Evolutionary conservation across 768 basidiomycete genomes (phyloP), one percentile per base, ranked within the genome.

Genomic region (Suillus alpinus): DNA sequence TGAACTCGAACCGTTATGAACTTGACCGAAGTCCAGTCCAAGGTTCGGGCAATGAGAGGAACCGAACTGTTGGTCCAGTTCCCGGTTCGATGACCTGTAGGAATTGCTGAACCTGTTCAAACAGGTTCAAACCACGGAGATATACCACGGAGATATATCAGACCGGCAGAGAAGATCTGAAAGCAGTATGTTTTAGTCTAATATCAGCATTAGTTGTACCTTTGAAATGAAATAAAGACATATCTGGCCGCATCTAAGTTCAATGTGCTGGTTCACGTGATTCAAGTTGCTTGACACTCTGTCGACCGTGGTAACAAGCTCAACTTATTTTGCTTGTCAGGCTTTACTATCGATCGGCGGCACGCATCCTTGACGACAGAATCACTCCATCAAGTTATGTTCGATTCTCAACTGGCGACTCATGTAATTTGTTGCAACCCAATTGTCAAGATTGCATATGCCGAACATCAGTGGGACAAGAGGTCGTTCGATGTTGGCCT

Each of bases 391-490:
- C 1, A 43, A 43, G 41, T 43, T 9, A 43, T 20, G 41, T 43
- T 43, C 9, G n/a, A 43, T 43, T 43, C 6, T 41, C 18, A n/a
- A n/a, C n/a, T 41, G 18, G 18, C 18, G 8, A 41, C 40, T n/a
- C 40, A 41, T n/a, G 8, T 16, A 41, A 41, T 41, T 41, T 41
- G 40, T 41, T 41, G 40, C 40, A 41, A 58, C 39, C 44, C 44
- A 18, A 49, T 32, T 12, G 39, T 58, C 57, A 58, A 49, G 9
- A 44, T 58, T 23, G 31, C 57, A n/a, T 58, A 58, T 49, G 44
- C 39, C 1, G 29, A 58, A 41, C 41, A 41, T n/a, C 41, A 41
- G 9, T 41, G 41, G 41, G 41, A 41, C 18, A 41, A 41, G 41
- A 8, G 0, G 3, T 41, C 9, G 4, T 41, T 41, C 0, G 3